phyloP scores from a whole-genome alignment of 805 yeast genomes.

The Starmera pachycereana region DNA sequence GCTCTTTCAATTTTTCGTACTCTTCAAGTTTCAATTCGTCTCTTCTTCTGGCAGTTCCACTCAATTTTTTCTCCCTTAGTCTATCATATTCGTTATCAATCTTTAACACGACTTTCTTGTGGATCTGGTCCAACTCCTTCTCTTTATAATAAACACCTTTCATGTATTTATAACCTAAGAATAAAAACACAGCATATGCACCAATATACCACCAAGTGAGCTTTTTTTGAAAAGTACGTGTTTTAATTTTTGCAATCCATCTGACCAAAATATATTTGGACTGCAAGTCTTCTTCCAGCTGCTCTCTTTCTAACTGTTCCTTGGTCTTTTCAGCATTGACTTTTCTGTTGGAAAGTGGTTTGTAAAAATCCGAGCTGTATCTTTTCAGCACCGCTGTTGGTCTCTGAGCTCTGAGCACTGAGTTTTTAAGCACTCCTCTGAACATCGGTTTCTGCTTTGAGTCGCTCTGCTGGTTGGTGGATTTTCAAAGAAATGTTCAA shows the following conservation, averaged over 20 bases:
- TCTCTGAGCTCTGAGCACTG: neutral
- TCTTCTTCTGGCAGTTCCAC: conserved; percentile 50
- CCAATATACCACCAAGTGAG: conserved; percentile 55
- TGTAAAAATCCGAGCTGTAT: conserved; percentile 6
- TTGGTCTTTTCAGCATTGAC: conserved; percentile 18
- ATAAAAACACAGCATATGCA: conserved; percentile 44
- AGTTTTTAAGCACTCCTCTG: too few species aligned
- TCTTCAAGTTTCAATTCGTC: conserved; percentile 51
- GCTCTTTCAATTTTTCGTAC: conserved; percentile 42
- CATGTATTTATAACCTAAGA: conserved; percentile 56
- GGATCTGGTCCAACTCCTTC: conserved; percentile 38
- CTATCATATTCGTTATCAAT: conserved; percentile 48
- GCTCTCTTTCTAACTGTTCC: conserved; percentile 22
- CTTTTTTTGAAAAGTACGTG: conserved; percentile 48
- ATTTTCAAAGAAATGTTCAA: too few species aligned
- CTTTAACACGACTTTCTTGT: conserved; percentile 26
- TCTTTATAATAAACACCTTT: conserved; percentile 57
- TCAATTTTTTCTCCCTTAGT: conserved; percentile 49
- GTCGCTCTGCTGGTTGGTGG: too few species aligned
- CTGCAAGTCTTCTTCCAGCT: conserved; percentile 23
- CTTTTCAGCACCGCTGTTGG: too few species aligned
- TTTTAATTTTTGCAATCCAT: conserved; percentile 44
- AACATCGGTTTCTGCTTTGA: too few species aligned
- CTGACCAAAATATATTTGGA: conserved; percentile 28
- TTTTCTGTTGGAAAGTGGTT: conserved; percentile 9